Conservation (phyloP, 1,284 basidiomycete genomes). For the Vanrija sp. region DNA sequence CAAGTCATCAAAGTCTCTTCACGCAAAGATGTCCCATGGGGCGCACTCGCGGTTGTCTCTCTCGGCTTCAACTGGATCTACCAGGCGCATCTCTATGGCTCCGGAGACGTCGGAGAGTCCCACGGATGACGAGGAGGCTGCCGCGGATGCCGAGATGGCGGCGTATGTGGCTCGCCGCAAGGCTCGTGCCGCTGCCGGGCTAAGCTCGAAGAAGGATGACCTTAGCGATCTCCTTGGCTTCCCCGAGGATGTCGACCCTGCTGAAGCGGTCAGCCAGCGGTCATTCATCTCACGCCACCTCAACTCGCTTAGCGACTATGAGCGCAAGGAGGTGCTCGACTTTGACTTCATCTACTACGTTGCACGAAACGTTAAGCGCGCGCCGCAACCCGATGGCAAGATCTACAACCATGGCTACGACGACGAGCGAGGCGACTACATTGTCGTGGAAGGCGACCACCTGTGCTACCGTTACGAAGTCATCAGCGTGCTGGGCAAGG, state of each 20-base stretch:
- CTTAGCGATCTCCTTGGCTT: conserved; percentile 86
- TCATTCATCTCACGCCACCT: conserved; percentile 43
- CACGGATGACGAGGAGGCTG: conserved; percentile 82
- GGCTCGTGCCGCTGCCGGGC: conserved; percentile 71
- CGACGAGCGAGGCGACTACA: conserved; percentile 96
- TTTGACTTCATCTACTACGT: conserved; percentile 76
- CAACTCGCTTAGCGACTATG: conserved; percentile 73
- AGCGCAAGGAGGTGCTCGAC: conserved; percentile 86
- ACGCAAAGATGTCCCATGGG: conserved; percentile 27
- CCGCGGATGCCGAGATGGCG: conserved; percentile 95
- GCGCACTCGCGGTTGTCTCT: conserved; percentile 28
- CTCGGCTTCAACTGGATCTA: conserved; percentile 37
- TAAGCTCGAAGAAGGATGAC: conserved; percentile 64
- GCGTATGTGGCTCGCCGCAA: conserved; percentile 88
- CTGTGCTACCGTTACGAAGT: conserved; percentile 95
- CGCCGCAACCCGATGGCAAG: conserved; percentile 57
- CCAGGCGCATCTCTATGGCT: conserved; percentile 33
- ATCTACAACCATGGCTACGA: conserved; percentile 95
- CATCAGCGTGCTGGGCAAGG: conserved; percentile 87
- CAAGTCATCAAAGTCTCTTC: conserved; percentile 37
- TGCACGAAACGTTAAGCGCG: conserved; percentile 25
- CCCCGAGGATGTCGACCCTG: conserved; percentile 80
- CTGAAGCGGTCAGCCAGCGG: conserved; percentile 63
- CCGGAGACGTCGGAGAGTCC: conserved; percentile 50
- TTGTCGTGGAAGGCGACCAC: conserved; percentile 85